Percentiles rank a stretch among this genome's conserved stretches.
Conservation (phyloP, 2,329 filamentous ascomycete species). For the Colletotrichum coccodes region DNA sequence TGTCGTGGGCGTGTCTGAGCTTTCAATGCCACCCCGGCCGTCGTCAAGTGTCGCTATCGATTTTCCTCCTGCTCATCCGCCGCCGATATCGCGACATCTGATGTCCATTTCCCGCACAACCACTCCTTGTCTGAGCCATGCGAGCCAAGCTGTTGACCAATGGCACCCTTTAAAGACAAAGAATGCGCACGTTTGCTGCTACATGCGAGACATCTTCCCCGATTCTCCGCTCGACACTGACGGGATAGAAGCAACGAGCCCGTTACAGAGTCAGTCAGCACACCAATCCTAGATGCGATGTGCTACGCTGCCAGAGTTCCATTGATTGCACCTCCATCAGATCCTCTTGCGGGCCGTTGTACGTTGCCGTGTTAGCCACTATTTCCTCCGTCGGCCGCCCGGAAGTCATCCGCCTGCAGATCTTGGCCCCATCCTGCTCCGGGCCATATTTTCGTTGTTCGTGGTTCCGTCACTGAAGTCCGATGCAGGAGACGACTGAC, state of each 20-base stretch:
- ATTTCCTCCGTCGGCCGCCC: conserved; percentile 17
- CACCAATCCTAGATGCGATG: background rate
- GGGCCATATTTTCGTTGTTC: conserved; percentile 5
- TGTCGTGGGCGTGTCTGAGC: conserved; percentile 11
- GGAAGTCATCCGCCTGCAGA: conserved; percentile 15
- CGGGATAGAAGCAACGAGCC: conserved; percentile 8
- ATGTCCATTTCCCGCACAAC: conserved; percentile 24
- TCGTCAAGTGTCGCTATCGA: conserved; percentile 12
- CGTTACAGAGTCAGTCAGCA: conserved; percentile 3
- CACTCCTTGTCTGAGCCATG: conserved; percentile 14
- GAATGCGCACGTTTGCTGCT: conserved; percentile 6
- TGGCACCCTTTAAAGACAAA: background rate
- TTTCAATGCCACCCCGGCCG: conserved; percentile 15
- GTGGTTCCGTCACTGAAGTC: conserved; percentile 3
- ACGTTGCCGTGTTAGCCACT: conserved; percentile 22
- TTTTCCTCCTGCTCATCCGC: conserved; percentile 13
- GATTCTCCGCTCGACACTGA: conserved; percentile 1
- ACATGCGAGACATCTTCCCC: conserved; percentile 13
- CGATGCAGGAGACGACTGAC: conserved; percentile 4
- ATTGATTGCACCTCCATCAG: conserved; percentile 3
- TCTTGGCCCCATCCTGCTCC: conserved; percentile 13
- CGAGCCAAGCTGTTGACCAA: conserved; percentile 1
- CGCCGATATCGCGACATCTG: conserved; percentile 31
- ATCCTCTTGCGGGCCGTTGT: background rate
- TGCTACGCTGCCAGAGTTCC: conserved; percentile 1